These are phyloP conservation scores for Pharus latifolius DNA, from an alignment of 176 grass and related monocot genomes.

Conservation along the genomic window DNA sequence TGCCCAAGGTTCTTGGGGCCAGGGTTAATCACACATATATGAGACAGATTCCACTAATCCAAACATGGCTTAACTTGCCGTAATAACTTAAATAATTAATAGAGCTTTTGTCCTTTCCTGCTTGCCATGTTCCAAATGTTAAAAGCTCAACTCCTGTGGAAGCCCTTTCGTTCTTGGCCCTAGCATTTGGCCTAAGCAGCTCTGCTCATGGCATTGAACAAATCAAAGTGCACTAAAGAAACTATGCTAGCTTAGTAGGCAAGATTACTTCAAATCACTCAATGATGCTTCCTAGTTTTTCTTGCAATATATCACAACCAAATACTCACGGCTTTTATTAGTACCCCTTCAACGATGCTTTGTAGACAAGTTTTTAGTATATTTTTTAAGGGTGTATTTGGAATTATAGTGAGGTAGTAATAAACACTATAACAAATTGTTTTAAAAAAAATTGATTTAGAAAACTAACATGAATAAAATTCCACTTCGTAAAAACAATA, in stretches of 20 bases:
- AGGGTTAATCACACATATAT: not conserved
- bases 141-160: conserved; percentile 23
- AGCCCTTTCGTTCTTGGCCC: conserved; percentile 14
- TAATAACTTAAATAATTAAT: not conserved
- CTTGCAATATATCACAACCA: not conserved
- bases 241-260: conserved; percentile 26
- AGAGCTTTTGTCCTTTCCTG: conserved; percentile 1
- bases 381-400: too few species aligned
- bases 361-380: too few species aligned
- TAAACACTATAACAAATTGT: too few species aligned
- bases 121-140: conserved; percentile 12
- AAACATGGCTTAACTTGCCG: not conserved
- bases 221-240: conserved; percentile 4
- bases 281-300: conserved; percentile 10
- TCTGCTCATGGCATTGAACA: conserved; percentile 22
- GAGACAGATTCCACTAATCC: not conserved
- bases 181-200: conserved; percentile 8
- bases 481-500: too few species aligned
- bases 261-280: conserved; percentile 22
- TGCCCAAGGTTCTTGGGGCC: conserved; percentile 1
- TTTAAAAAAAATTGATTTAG: too few species aligned
- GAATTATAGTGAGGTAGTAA: too few species aligned
- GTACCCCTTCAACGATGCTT: too few species aligned
- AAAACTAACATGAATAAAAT: too few species aligned
- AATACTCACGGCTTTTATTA: too few species aligned